A percentile compares a stretch with the other conserved stretches of the same genome.
These are phyloP conservation scores for Apiospora rasikravindrae DNA, from an alignment of 2,329 filamentous ascomycete species.

Conservation along the genomic window DNA sequence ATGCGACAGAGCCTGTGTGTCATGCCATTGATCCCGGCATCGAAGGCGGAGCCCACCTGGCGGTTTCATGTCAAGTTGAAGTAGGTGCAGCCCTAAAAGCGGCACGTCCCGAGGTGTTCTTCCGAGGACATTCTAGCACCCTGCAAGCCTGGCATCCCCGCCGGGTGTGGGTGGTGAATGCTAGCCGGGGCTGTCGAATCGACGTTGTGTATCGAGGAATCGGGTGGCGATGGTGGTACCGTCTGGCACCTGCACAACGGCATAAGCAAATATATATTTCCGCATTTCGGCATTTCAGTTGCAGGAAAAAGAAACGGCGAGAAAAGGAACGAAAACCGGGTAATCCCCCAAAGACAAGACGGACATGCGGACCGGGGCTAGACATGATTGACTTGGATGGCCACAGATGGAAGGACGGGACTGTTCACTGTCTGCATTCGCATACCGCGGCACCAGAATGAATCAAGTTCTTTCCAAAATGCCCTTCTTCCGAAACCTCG, in stretches of 20 bases:
- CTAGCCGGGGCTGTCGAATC: background rate
- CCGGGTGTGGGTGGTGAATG: no score
- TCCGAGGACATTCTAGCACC: background rate
- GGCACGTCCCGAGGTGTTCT: conserved; percentile 10
- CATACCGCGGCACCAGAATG: background rate
- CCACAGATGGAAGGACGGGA: background rate
- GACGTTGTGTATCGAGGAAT: background rate
- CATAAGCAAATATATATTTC: no score
- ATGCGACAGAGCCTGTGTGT: background rate
- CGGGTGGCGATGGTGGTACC: background rate
- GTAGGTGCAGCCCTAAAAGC: background rate
- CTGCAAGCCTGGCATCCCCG: background rate
- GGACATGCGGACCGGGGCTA: background rate
- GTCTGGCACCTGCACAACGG: background rate
- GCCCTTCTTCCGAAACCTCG: no score
- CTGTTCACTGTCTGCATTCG: background rate
- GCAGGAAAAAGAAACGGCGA: background rate
- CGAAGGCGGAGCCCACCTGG: background rate
- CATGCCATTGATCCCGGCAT: background rate
- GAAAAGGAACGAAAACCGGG: background rate
- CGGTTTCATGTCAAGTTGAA: background rate
- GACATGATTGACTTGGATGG: background rate
- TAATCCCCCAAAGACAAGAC: no score
- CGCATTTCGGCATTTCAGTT: no score
- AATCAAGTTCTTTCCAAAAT: background rate